Base-by-base conservation (phyloP, 495 filamentous ascomycete species). In the Viridothelium virens region DNA sequence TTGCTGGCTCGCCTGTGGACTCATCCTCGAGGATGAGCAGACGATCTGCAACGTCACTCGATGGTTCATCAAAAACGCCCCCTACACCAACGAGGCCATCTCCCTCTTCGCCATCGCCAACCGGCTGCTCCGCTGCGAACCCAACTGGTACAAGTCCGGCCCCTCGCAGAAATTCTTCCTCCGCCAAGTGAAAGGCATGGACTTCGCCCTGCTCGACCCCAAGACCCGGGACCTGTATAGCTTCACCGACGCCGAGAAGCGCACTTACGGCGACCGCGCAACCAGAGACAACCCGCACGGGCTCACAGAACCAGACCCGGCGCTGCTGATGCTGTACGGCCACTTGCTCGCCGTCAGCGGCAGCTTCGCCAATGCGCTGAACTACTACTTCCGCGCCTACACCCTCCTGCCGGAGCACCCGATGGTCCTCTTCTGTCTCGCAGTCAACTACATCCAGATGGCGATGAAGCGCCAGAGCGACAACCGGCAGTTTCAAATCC, bases 331-430 rank as follows among this genome's bases (percentile, higher is more conserved):
- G 73, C 81, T 96, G 12, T 97, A 96, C 74, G 94, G 90, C 1
- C 87, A 96, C 72, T 91, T 96, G 46, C 79, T 96, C 25, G 90
- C 89, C 71, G 83, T 85, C 7, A 87, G 88, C 7, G 89, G 85
- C 66, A 89, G 87, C 68, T 94, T 94, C 77, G 81, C 84, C 2
- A 88, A 88, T 50, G 90, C 95, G 1, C 78, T 98, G 33, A 93
- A 92, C 66, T 97, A 96, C 77, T 95, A 96, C 70, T 87, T 90
- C 67, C 89, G 94, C 50, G 95, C 92, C 3, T 88, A 89, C 61
- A 86, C 89, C 0, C 74, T 97, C 0, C 86, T 91, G 70, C 89
- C 89, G 2, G 69, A 84, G 16, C 95, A 96, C 70, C 81, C 86
- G 3, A 82, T 87, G 50, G 83, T 96, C 66, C 88, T 90, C 69